Evolutionary conservation across 306 rosid species (phyloP), one percentile per base, ranked within the genome.

Genomic region (Malus sieversii): DNA sequence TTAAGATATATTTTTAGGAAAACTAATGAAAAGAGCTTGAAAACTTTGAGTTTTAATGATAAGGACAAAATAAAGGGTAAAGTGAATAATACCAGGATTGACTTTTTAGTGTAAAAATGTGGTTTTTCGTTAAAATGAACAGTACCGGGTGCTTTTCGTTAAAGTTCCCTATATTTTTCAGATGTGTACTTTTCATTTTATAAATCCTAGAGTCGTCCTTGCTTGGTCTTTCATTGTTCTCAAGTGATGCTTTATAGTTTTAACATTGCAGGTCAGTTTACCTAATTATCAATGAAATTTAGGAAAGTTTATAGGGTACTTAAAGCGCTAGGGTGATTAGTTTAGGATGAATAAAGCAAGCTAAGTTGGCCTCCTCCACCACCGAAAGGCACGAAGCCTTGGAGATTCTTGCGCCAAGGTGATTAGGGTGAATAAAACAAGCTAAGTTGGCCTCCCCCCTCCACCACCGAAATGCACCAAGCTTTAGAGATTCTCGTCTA

Each of bases 361-460:
- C 16, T 38, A 78, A 71, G 77, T 55, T 14, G 72, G 66, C 59
- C 48, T n/a, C 38, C 42, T 57, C 74, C 51, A 30, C 66, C 38
- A 69, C 75, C 67, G 79, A 79, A 74, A 69, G 60, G 74, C 59
- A 71, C 68, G 62, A 27, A 66, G 73, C 15, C 10, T 58, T 27
- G 8, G 63, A 18, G 74, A 23, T 77, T 74, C 61, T 71, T 65
- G 15, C 22, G 30, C 42, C 42, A 38, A 38, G 42, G 10, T 38
- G 42, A 8, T 38, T 7, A 6, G 42, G 42, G 42, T 1, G 42
- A 38, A 38, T 38, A 38, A 38, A 38, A 2, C 42, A 38, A 7
- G 42, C 2, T 7, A 38, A 38, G 42, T 38, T 38, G 42, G 42
- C 42, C 10, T 1, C 9, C 42, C 42, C 42, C 9, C 42, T 38